Base-by-base conservation (phyloP, 2,329 filamentous ascomycete genomes). In the Alternaria arborescens region DNA sequence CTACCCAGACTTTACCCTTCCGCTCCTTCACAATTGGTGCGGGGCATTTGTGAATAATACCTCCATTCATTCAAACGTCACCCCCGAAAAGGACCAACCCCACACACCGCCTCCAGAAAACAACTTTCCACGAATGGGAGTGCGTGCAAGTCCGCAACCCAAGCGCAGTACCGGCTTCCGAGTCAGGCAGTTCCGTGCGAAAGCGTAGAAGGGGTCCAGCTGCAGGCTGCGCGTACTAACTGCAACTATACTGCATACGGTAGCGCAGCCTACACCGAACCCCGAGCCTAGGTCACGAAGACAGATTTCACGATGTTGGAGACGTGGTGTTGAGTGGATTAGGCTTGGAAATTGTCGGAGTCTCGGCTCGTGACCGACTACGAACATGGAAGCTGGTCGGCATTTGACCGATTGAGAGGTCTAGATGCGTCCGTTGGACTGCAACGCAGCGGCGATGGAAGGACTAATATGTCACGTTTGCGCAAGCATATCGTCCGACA, bases 41-140 rank as follows among this genome's bases (percentile, higher is more conserved):
- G 55, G 52, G 58, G 47, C 58, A 22, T 32, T 44, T 48, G 36
- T 60, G 32, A 26, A 36, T 24, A 61, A 54, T 51, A 36, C 51
- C 24, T 36, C 34, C 34, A 43, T 56, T 52, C 58, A 43, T 43
- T 36, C 24, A n/a, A 18, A 52, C 51, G 44, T 52, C 24, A 38
- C 44, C 38, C 28, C 50, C 36, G 28, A 58, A 52, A 20, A 36
- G 24, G 20, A n/a, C 41, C 44, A 55, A 48, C 46, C 46, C 46
- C 46, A 36, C 46, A 50, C 22, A 18, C 22, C 32, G 32, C 46
- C 20, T 20, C 34, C 20, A 50, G 30, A 34, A 38, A n/a, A 36
- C 64, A 36, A n/a, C 65, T 61, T 60, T 70, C 69, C 69, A 71
- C 68, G 63, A 71, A 71, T 71, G 57, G 63, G 56, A 70, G 56